These are phyloP conservation scores for Spergularia azorica DNA, from an alignment of 179 eudicot genomes.

Conservation along the genomic window DNA sequence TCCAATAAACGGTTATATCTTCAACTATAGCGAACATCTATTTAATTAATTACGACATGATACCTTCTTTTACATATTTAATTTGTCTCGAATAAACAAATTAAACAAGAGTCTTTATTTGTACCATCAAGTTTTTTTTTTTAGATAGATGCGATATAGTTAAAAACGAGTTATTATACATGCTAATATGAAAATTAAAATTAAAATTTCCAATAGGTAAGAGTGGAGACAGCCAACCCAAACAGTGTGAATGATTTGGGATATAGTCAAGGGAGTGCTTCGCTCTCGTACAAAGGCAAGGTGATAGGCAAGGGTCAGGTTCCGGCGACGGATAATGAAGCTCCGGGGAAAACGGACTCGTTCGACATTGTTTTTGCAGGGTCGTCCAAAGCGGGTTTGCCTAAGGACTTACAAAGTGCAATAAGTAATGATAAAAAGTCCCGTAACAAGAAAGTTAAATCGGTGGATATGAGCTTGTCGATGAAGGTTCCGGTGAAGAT, in stretches of 20 bases:
- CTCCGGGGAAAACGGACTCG: slow-evolving; percentile 16
- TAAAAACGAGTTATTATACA: no score
- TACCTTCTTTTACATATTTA: no score
- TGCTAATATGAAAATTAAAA: no score
- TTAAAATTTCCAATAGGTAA: slow-evolving; percentile 13
- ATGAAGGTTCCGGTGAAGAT: slow-evolving; percentile 36
- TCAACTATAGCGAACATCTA: no score
- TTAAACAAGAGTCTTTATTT: no score
- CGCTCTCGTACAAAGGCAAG: slow-evolving; percentile 28
- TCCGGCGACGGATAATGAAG: slow-evolving; percentile 32
- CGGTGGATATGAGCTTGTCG: slow-evolving; percentile 27
- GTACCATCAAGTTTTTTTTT: no score
- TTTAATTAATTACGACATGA: no score
- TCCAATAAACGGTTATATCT: no score
- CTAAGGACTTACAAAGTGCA: slow-evolving; percentile 29
- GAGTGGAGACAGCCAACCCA: slow-evolving; percentile 39
- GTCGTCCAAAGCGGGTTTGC: slow-evolving; percentile 25
- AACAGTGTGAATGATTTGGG: slow-evolving; percentile 37
- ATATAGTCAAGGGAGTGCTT: slow-evolving; percentile 34
- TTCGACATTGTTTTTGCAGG: slow-evolving; percentile 28
- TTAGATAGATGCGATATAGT: no score
- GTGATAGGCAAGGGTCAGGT: slow-evolving; percentile 43
- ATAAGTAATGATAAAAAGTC: background rate
- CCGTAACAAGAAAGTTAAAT: background rate
- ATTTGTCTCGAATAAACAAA: no score